Base-by-base conservation (phyloP, 441 rosid genomes). In the Pelargonium cotyledonis region DNA sequence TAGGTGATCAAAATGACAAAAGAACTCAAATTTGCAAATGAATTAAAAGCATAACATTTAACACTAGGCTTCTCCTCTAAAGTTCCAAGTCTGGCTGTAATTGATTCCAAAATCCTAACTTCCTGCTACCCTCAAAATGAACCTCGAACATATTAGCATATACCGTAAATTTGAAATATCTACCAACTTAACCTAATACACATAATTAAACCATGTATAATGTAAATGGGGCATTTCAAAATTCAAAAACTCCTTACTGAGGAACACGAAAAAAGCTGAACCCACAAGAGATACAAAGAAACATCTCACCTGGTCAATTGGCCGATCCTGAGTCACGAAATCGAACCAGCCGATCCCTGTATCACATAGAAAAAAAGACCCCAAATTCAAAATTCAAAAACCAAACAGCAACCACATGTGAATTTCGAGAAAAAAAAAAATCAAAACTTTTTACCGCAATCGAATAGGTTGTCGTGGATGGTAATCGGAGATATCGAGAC, bases 291-390 rank as follows among this genome's bases (percentile, higher is more conserved):
- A 44, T 6, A 49, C 43, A 58, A 40, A 19, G 18, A 68, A 72
- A 72, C 12, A 51, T 64, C 70, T 58, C 38, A 71, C 70, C 80
- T 51, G 63, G 58, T 66, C 62, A 53, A 51, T 38, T 29, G 75
- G 41, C 73, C 70, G 80, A 74, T 74, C 72, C 60, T 57, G 65
- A 68, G 16, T n/a, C 7, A 65, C 44, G 65, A 68, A 68, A 64
- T 68, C 75, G 65, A 77, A 77, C 69, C 65, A 68, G 64, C n/a
- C 26, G 63, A 35, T 68, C 67, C 71, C 80, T 64, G 74, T 43
- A 23, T 35, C 53, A 66, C 21, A 26, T 38, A 62, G 14, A 44
- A 21, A 64, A 29, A 64, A 61, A 47, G 15, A 26, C 66, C 15
- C 9, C 49, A 44, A 44, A 44, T 44, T 55, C 60, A n/a, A 53